These are phyloP conservation scores for Trichophyton rubrum DNA, from an alignment of 2,329 filamentous ascomycete genomes.

Conservation along the genomic window DNA sequence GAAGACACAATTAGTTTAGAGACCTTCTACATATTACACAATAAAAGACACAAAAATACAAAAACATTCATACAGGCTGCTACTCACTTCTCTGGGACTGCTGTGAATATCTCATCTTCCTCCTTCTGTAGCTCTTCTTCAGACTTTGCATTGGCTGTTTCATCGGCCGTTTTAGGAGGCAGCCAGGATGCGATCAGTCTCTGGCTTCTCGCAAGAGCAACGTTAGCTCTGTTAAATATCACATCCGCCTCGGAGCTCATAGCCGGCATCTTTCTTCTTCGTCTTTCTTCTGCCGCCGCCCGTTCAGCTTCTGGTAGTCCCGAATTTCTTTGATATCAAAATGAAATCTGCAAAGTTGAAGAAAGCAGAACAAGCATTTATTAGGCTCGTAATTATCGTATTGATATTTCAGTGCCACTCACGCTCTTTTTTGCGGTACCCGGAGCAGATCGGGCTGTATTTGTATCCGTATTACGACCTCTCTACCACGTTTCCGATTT, in stretches of 20 bases:
- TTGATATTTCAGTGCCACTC: neutral
- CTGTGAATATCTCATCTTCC: slow-evolving; percentile 43
- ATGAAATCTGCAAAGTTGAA: neutral
- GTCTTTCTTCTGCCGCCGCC: neutral
- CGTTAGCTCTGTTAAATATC: slow-evolving; percentile 42
- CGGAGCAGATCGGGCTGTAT: slow-evolving; percentile 1
- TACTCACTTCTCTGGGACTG: slow-evolving; percentile 42
- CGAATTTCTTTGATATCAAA: neutral
- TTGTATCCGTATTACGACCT: neutral
- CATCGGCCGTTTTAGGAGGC: slow-evolving; percentile 33
- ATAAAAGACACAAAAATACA: neutral
- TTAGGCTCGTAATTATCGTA: neutral
- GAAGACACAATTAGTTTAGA: neutral
- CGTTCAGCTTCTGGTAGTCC: neutral
- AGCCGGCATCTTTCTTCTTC: neutral
- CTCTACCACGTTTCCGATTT: neutral
- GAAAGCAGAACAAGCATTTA: neutral
- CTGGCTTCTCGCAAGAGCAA: slow-evolving; percentile 43
- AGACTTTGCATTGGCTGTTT: slow-evolving; percentile 28
- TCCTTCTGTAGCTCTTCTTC: slow-evolving; percentile 37
- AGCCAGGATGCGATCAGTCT: slow-evolving; percentile 46
- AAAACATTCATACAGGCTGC: neutral
- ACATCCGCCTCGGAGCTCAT: slow-evolving; percentile 38
- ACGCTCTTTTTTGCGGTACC: neutral
- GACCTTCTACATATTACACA: neutral